Evolutionary conservation across 768 basidiomycete genomes (phyloP).

Genomic region (Boletales sp.): DNA sequence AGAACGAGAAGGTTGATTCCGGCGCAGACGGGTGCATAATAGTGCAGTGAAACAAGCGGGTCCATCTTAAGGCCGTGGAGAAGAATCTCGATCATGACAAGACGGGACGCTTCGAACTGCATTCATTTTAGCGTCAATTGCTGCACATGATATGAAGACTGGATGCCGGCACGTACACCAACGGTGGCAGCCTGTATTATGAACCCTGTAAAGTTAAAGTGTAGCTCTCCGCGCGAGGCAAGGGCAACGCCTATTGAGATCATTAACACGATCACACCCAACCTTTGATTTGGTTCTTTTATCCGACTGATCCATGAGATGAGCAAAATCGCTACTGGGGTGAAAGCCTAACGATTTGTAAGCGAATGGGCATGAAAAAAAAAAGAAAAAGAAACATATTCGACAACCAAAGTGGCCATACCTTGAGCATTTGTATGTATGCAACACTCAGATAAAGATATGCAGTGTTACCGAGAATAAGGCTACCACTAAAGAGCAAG

Average conservation of each 20-base stretch:
- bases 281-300: slow-evolving; percentile 79
- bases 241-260: slow-evolving; percentile 89
- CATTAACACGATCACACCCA: slow-evolving; percentile 82
- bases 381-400: background rate
- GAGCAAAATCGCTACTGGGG: slow-evolving; percentile 83
- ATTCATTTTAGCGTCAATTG: slow-evolving; percentile 1
- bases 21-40: slow-evolving; percentile 95
- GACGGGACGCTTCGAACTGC: slow-evolving; percentile 88
- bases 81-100: slow-evolving; percentile 95
- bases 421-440: slow-evolving; percentile 98
- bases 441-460: slow-evolving; percentile 89
- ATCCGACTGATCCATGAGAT: slow-evolving; percentile 92
- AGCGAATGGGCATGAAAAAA: background rate
- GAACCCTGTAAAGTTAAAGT: slow-evolving; percentile 86
- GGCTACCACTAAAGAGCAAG: slow-evolving; percentile 86
- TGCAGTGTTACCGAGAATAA: slow-evolving; percentile 89
- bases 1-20: slow-evolving; percentile 80
- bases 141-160: background rate
- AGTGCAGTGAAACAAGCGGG: slow-evolving; percentile 91
- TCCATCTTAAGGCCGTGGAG: slow-evolving; percentile 98
- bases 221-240: slow-evolving; percentile 85
- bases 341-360: slow-evolving; percentile 65
- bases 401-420: slow-evolving; percentile 23
- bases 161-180: slow-evolving; percentile 39
- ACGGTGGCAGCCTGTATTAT: slow-evolving; percentile 85